phyloP scores from a whole-genome alignment of 257 asterid genomes.

The Leptodermis oblonga region DNA sequence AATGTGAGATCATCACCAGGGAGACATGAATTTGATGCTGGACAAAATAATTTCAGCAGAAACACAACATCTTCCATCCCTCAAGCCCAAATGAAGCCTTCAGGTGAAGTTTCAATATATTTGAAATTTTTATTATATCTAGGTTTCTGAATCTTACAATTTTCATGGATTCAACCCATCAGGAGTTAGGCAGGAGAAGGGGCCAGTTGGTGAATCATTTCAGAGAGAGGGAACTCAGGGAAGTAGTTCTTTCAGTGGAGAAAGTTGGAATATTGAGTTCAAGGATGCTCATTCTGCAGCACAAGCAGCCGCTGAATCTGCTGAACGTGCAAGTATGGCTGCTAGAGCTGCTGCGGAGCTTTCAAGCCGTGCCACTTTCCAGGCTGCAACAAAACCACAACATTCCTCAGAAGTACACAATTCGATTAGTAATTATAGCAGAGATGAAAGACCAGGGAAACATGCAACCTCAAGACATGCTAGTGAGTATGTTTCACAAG shows the following conservation, averaged over 20 bases:
- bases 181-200: slow-evolving; percentile 29
- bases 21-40: slow-evolving; percentile 29
- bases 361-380: slow-evolving; percentile 45
- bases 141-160: neutral
- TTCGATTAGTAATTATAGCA: slow-evolving; percentile 24
- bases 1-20: slow-evolving; percentile 35
- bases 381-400: slow-evolving; percentile 36
- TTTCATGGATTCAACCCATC: slow-evolving; percentile 1
- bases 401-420: slow-evolving; percentile 34
- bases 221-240: slow-evolving; percentile 36
- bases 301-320: slow-evolving; percentile 90
- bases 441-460: slow-evolving; percentile 34
- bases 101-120: slow-evolving; percentile 36
- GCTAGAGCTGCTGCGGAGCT: slow-evolving; percentile 93
- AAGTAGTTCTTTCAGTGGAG: slow-evolving; percentile 30
- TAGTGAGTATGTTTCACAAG: slow-evolving; percentile 27
- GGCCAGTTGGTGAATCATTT: slow-evolving; percentile 21
- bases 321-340: slow-evolving; percentile 82
- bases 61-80: slow-evolving; percentile 18
- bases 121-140: neutral
- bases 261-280: slow-evolving; percentile 67
- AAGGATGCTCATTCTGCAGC: slow-evolving; percentile 94
- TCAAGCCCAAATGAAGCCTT: slow-evolving; percentile 39
- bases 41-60: slow-evolving; percentile 31
- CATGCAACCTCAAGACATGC: slow-evolving; percentile 21